A percentile compares a stretch with the other conserved stretches of the same genome.
Evolutionary conservation across 78 protist species (phyloP).

Genomic region (Isochrysis galbana): DNA sequence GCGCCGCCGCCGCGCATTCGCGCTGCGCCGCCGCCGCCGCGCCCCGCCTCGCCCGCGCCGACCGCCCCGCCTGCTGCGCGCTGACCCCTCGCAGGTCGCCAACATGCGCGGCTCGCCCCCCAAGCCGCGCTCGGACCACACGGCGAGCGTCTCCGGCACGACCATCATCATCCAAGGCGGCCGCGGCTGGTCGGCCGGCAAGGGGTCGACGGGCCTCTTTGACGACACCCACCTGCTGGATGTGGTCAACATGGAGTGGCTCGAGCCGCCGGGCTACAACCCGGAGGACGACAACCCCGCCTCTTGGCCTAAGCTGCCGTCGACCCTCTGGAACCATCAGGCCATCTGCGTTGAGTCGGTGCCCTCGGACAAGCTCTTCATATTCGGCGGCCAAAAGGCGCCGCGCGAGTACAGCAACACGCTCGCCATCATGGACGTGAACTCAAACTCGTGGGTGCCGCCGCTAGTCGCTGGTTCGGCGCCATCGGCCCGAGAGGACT

Average conservation of each 20-base stretch:
- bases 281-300: neutral
- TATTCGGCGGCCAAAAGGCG: no score
- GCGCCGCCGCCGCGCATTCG: neutral
- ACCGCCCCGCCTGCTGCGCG: no score
- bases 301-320: neutral
- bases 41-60: no score
- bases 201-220: neutral
- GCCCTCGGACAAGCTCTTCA: no score
- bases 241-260: neutral
- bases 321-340: neutral
- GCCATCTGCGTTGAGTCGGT: neutral
- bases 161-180: neutral
- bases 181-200: neutral
- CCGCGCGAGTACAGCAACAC: no score
- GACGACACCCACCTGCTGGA: neutral
- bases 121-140: constrained; percentile 3
- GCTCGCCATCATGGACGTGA: neutral
- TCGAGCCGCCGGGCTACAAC: neutral
- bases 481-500: constrained; percentile 38
- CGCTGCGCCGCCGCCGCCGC: neutral
- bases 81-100: no score
- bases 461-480: neutral
- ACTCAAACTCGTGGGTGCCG: neutral
- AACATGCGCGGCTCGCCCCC: neutral
- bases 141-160: neutral